Conservation (phyloP, 441 rosid species). For the Adansonia grandidieri region DNA sequence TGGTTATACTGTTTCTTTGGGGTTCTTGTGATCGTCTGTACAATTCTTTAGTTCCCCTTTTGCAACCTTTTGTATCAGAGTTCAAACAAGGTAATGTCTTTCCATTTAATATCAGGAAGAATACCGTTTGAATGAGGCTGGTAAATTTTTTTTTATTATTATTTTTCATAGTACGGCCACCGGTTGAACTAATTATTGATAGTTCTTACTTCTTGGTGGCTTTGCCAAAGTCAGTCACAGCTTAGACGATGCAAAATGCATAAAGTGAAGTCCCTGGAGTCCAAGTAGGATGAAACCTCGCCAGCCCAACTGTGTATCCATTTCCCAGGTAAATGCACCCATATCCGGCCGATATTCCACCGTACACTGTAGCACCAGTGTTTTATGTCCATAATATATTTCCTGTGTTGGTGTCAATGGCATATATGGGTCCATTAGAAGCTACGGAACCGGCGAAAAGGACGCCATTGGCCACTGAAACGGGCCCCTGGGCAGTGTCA, state of each 20-base stretch:
- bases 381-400: slow-evolving; percentile 37
- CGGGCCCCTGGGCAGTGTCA: slow-evolving; percentile 34
- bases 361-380: slow-evolving; percentile 42
- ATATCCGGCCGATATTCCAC: slow-evolving; percentile 44
- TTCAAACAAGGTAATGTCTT: neutral
- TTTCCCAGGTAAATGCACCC: slow-evolving; percentile 46
- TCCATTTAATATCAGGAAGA: neutral
- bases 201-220: neutral
- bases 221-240: neutral
- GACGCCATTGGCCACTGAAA: slow-evolving; percentile 19
- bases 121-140: neutral
- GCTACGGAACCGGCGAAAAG: slow-evolving; percentile 7
- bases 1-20: neutral
- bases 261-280: slow-evolving; percentile 36
- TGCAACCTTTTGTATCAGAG: neutral
- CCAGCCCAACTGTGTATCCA: slow-evolving; percentile 35
- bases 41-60: neutral
- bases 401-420: slow-evolving; percentile 40
- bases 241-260: slow-evolving; percentile 33
- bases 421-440: slow-evolving; percentile 42
- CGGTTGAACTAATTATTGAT: neutral
- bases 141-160: neutral
- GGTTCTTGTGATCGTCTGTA: neutral
- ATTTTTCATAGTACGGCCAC: neutral
- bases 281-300: slow-evolving; percentile 22